phyloP scores from a whole-genome alignment of 257 asterid genomes.

The Ajuga chamaepitys region DNA sequence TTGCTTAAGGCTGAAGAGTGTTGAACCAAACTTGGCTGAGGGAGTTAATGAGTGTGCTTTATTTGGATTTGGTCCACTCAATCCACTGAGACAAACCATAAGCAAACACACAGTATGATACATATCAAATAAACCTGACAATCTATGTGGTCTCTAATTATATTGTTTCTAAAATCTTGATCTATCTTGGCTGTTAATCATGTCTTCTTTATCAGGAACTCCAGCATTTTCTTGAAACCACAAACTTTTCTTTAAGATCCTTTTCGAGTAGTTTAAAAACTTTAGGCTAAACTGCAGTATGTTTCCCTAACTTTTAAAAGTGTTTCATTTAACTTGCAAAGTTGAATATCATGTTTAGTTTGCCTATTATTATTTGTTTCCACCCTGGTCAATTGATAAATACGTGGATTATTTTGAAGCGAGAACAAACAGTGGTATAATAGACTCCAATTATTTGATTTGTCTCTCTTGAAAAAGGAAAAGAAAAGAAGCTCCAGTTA shows the following conservation, averaged over 20 bases:
- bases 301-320: background rate
- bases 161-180: background rate
- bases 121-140: background rate
- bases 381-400: background rate
- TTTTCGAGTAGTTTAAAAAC: background rate
- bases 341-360: constrained; percentile 1
- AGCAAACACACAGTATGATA: too few species aligned
- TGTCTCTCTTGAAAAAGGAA: too few species aligned
- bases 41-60: too few species aligned
- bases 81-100: too few species aligned
- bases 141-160: background rate
- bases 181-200: background rate
- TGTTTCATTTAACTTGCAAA: background rate
- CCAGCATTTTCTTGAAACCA: background rate
- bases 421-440: background rate
- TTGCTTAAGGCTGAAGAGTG: too few species aligned
- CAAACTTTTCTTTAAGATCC: background rate
- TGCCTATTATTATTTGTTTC: background rate
- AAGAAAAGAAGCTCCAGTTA: background rate
- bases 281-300: too few species aligned
- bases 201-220: background rate
- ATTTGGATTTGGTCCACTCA: too few species aligned
- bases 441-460: background rate
- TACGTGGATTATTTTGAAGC: background rate
- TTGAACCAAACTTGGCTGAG: too few species aligned